phyloP scores from a whole-genome alignment of 73 alveolate genomes.

The Tetrahymena thermophila region DNA sequence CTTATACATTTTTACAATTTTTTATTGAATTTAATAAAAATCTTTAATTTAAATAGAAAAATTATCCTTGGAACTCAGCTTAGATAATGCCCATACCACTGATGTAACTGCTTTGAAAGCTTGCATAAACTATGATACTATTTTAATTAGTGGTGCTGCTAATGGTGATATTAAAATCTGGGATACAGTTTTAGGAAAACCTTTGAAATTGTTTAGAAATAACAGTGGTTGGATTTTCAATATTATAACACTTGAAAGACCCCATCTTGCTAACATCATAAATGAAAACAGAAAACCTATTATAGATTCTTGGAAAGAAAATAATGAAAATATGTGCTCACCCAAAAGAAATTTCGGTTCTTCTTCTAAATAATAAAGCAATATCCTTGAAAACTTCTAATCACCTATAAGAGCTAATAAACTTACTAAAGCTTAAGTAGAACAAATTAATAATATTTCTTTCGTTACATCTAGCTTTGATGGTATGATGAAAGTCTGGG shows the following conservation, averaged over 20 bases:
- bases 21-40: not conserved
- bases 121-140: not conserved
- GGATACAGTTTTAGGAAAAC: slow-evolving; percentile 25
- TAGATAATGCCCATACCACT: slow-evolving; percentile 27
- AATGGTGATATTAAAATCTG: slow-evolving; percentile 29
- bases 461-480: slow-evolving; percentile 38
- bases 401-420: slow-evolving; percentile 20
- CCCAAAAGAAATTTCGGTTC: not conserved
- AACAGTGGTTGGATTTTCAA: slow-evolving; percentile 37
- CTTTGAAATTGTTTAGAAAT: slow-evolving; percentile 6
- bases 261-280: not conserved
- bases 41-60: slow-evolving; percentile 3
- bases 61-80: slow-evolving; percentile 12
- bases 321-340: not conserved
- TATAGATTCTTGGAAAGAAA: not conserved
- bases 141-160: slow-evolving; percentile 24
- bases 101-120: slow-evolving; percentile 30
- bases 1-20: not conserved
- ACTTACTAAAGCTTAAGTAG: not conserved
- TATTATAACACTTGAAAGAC: slow-evolving; percentile 32
- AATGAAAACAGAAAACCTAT: not conserved
- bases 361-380: not conserved
- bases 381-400: not conserved
- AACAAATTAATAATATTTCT: slow-evolving; percentile 4
- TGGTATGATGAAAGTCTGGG: slow-evolving; percentile 21